These are phyloP conservation scores for Coemansia sp. DNA, from an alignment of 192 early-diverging fungal genomes.

Conservation along the genomic window DNA sequence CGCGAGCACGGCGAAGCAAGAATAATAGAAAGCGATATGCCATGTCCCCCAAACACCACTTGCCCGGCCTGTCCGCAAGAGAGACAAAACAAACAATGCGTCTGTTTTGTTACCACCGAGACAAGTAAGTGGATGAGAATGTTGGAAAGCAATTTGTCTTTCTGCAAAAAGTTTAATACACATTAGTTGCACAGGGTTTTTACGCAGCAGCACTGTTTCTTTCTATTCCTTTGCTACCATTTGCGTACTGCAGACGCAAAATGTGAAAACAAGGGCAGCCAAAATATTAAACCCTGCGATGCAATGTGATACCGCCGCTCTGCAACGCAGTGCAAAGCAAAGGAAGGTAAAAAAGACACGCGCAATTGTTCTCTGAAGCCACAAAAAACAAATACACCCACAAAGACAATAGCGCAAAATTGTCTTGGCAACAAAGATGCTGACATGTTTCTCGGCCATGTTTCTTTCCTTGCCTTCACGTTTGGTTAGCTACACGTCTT, in stretches of 20 bases:
- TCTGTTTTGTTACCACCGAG: neutral
- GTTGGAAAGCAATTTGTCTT: neutral
- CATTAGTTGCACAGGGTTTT: neutral
- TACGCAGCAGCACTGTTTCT: neutral
- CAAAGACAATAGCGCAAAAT: neutral
- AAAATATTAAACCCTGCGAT: neutral
- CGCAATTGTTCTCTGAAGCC: constrained; percentile 1
- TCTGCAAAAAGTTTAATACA: neutral
- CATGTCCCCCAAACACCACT: neutral
- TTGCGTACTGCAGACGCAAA: neutral
- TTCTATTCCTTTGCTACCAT: neutral
- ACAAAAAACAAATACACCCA: neutral
- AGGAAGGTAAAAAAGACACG: neutral
- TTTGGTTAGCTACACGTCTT: neutral
- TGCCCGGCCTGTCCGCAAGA: neutral
- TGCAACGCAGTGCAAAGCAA: neutral
- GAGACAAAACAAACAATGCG: neutral
- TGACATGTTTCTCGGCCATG: neutral
- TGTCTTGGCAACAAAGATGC: neutral
- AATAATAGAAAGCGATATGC: neutral
- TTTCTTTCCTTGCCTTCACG: neutral
- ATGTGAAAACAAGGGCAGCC: neutral
- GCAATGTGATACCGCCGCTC: neutral
- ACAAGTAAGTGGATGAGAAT: neutral
- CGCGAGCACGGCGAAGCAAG: neutral